Evolutionary conservation across 441 rosid species (phyloP), one percentile per base, ranked within the genome.

Genomic region (Sinapis alba): DNA sequence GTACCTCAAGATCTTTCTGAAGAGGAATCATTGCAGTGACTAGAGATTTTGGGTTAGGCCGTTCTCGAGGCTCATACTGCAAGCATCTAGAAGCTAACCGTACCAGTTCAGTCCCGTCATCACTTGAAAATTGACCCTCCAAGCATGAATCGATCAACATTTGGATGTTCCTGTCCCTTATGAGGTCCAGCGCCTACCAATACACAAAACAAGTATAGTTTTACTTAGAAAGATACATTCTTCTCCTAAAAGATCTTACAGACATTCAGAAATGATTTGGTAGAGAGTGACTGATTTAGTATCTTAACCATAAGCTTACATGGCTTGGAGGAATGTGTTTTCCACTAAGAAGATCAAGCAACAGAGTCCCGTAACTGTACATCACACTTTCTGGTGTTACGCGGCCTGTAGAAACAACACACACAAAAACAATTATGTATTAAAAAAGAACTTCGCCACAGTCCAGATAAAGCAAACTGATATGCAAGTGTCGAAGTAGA

Each of bases 341-440:
- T 63, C 97, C 98, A 76, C 97, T 94, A 67, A 94, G 97, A 84
- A 92, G 99, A 73, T 94, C 99, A 59, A 94, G 93, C 75, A 94
- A 80, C 77, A 94, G 90, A 60, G 97, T 94, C 62, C 99, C 97
- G 70, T 92, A 94, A 81, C 97, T 94, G 79, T 89, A 94, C 80
- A 90, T 88, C 62, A 92, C 99, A 79, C 99, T 94, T 79, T 94
- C 99, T 65, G 97, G 89, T 1, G 90, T 94, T 63, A 94, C 92
- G 19, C 97, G 90, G 36, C 97, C 97, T 94, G 65, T 66, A 61
- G 24, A 65, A 50, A n/a, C 36, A 72, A 59, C 7, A 47, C 57
- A 71, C 28, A 32, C 4, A 53, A 69, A 43, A 62, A 19, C 59
- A 36, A 41, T 30, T 38, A 43, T 43, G 73, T 59, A 15, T n/a